Base-by-base conservation (phyloP, 768 basidiomycete genomes). In the Baorangia bicolor region DNA sequence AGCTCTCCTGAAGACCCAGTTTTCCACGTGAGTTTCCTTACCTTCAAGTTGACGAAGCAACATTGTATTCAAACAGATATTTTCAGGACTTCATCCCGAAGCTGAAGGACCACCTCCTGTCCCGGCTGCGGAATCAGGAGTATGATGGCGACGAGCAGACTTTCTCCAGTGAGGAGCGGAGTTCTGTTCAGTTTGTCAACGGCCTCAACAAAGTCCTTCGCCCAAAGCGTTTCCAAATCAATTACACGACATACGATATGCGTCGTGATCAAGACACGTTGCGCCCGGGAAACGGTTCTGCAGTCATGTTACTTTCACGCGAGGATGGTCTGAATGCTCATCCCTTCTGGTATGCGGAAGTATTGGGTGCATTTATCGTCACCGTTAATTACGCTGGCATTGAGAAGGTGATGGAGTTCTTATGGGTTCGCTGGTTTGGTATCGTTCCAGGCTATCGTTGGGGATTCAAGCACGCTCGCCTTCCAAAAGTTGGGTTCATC, bases 341-440 rank as follows among this genome's bases (percentile, higher is more conserved):
- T 42, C 63, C 61, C 3, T 69, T 58, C 35, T 64, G 63, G 63
- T 69, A 71, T 43, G 59, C 64, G 0, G 33, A 56, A 33, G 59
- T 67, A 7, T 25, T 62, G 16, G 58, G 63, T 4, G 61, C 71
- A 2, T 69, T 63, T 49, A 58, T 66, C 25, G 58, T 60, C 4
- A n/a, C 55, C 2, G 57, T 69, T 2, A 4, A 47, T 2, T 53
- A 66, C 30, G 14, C 35, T 2, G 57, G 49, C 5, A 9, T 3
- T 1, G n/a, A 55, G 1, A 58, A 49, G 13, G 34, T 8, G 0
- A 60, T 69, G 44, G 67, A 68, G 12, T n/a, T 70, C 5, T 31
- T 72, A 5, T 71, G 69, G 65, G 62, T 71, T 12, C 51, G 62
- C 2, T 70, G 69, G 69, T 47, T 67, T 20, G 59, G 63, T 8